Conservation (phyloP, 352 stramenopile species). For the Phytophthora sansomeana region DNA sequence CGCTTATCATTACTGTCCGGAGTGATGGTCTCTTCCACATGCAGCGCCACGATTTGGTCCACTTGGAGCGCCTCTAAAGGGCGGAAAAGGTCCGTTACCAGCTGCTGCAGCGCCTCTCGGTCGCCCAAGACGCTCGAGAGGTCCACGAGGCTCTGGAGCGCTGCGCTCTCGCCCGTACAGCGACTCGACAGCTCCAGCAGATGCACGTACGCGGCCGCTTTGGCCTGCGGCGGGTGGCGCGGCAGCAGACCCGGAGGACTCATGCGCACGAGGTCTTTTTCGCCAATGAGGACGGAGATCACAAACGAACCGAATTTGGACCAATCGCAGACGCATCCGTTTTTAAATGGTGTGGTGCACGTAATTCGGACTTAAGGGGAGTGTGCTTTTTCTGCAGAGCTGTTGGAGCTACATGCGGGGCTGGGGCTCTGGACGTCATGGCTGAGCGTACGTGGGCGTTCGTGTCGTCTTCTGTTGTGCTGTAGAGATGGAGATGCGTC, state of each 20-base stretch:
- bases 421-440: conserved; percentile 22
- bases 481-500: background rate
- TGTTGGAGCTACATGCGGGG: conserved; percentile 27
- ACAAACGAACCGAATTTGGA: too few relatives aligned
- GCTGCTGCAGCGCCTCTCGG: conserved; percentile 34
- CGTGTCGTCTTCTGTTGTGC: background rate
- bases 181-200: conserved; percentile 47
- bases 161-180: conserved; percentile 40
- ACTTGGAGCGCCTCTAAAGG: conserved; percentile 55
- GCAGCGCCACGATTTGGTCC: conserved; percentile 59
- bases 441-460: conserved; percentile 31
- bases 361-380: conserved; percentile 8
- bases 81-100: conserved; percentile 48
- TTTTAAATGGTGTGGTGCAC: conserved; percentile 10
- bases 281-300: background rate
- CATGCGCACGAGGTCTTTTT: conserved; percentile 4
- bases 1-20: background rate
- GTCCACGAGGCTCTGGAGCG: conserved; percentile 47
- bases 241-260: conserved; percentile 9
- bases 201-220: conserved; percentile 43
- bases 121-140: conserved; percentile 50
- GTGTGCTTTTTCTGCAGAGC: conserved; percentile 17
- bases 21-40: conserved; percentile 30
- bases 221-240: conserved; percentile 14
- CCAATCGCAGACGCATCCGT: background rate